Base-by-base conservation (phyloP, 2,329 filamentous ascomycete genomes). In the Cordyceps militaris region DNA sequence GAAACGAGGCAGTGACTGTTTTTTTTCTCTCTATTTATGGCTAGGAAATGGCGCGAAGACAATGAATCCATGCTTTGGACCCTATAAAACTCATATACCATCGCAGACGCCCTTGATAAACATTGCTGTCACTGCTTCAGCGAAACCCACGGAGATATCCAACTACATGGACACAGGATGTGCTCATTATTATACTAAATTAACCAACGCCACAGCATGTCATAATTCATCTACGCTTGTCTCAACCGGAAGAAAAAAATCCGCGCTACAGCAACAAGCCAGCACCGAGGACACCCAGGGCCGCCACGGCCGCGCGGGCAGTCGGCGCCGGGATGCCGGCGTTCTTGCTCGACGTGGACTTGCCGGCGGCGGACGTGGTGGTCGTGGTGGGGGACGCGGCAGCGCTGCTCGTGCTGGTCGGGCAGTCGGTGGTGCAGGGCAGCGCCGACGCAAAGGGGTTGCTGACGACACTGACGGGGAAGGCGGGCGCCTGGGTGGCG, bases 401-500 rank as follows among this genome's bases (percentile, higher is more conserved):
- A 10, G 34, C 19, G 9, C 32, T 16, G 23, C 19, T 26, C 24
- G 54, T 56, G 44, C 44, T 56, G n/a, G 68, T 69, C 1, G 73
- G 70, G 42, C 75, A 78, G 55, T 69, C 62, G 7, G 61, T 62
- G 0, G 72, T 74, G 57, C 76, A 79, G 0, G 77, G 76, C 49
- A 78, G 69, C 7, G 69, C 71, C 0, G 68, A 71, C 0, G 74
- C 74, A 61, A 77, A 79, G 5, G 75, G 70, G 11, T 65, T 61
- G 40, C 75, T 71, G 4, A 68, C 71, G 6, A 73, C 75, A 4
- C 81, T 84, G 57, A 76, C 76, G 24, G 71, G 70, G 70, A 81
- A 88, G 1, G 78, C 84, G 4, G 79, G 75, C 0, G 73, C 66
- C 38, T 80, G 78, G 1, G 76, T 75, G 24, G 64, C 65, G 1